These are phyloP conservation scores for Heliamphora pulchella DNA, from an alignment of 179 eudicot genomes.

Conservation along the genomic window DNA sequence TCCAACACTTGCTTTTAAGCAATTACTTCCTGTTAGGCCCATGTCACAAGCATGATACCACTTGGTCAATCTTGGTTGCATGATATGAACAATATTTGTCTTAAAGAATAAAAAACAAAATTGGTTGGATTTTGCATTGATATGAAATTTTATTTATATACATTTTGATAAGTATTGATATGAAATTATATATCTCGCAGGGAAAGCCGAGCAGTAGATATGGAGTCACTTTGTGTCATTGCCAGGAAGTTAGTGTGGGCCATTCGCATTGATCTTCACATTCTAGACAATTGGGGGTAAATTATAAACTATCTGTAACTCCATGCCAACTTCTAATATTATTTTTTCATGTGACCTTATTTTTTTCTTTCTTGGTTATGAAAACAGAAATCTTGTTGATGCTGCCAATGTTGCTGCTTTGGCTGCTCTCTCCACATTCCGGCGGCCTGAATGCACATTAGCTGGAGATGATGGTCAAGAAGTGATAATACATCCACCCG, in stretches of 20 bases:
- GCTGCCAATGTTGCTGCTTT: constrained; percentile 95
- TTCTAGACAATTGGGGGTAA: constrained; percentile 90
- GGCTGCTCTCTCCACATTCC: constrained; percentile 73
- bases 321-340: neutral
- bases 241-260: constrained; percentile 92
- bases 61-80: neutral
- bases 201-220: constrained; percentile 95
- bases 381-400: constrained; percentile 78
- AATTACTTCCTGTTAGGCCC: neutral
- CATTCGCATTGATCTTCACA: constrained; percentile 80
- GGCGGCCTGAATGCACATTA: constrained; percentile 82
- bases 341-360: neutral
- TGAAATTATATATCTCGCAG: constrained; percentile 32
- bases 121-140: neutral
- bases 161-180: neutral
- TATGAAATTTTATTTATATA: too few relatives aligned
- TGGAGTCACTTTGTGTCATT: constrained; percentile 87
- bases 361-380: constrained; percentile 7
- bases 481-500: constrained; percentile 76
- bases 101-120: neutral
- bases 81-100: neutral
- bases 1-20: neutral
- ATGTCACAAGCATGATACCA: neutral
- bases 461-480: constrained; percentile 91
- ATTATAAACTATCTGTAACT: constrained; percentile 12